Percentiles rank a stretch among this genome's conserved stretches.
phyloP scores from a whole-genome alignment of 371 early-diverging fungal species.

The Basidiobolus meristosporus region DNA sequence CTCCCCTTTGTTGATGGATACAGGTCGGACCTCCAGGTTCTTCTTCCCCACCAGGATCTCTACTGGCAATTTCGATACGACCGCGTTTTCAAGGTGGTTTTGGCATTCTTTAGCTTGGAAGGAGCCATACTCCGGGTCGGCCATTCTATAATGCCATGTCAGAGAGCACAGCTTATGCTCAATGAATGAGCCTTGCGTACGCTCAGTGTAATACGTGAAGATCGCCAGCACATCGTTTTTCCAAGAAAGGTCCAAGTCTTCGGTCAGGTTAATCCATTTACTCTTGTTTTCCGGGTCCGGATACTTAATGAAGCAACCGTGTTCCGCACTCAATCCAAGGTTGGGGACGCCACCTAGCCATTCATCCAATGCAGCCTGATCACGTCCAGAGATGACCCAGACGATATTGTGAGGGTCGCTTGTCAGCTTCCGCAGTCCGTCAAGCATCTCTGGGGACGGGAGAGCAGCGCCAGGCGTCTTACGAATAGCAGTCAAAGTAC shows the following conservation, averaged over 20 bases:
- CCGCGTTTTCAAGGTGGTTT: slow-evolving; percentile 71
- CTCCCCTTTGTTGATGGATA: slow-evolving; percentile 72
- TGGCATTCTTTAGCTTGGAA: slow-evolving; percentile 85
- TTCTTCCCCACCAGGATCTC: slow-evolving; percentile 87
- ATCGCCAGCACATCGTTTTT: slow-evolving; percentile 68
- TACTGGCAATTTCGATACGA: slow-evolving; percentile 76
- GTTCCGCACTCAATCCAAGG: slow-evolving; percentile 65
- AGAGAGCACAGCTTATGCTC: slow-evolving; percentile 68
- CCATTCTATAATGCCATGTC: slow-evolving; percentile 83
- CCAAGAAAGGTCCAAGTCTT: slow-evolving; percentile 71
- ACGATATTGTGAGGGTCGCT: slow-evolving; percentile 73
- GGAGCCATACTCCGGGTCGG: slow-evolving; percentile 56
- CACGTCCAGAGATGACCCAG: no score
- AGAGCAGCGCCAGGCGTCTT: slow-evolving; percentile 42
- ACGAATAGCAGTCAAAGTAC: slow-evolving; percentile 61
- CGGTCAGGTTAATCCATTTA: slow-evolving; percentile 61
- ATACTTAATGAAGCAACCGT: no score
- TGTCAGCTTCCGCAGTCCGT: slow-evolving; percentile 36
- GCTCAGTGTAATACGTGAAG: slow-evolving; percentile 75
- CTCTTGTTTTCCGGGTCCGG: slow-evolving; percentile 11
- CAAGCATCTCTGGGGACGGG: slow-evolving; percentile 41
- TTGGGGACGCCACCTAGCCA: slow-evolving; percentile 66
- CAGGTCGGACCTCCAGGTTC: slow-evolving; percentile 84
- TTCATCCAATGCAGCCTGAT: slow-evolving; percentile 58
- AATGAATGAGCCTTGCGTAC: slow-evolving; percentile 71